These are phyloP conservation scores for Singerocomus inundabilis DNA, from an alignment of 1,284 basidiomycete species.

Conservation along the genomic window DNA sequence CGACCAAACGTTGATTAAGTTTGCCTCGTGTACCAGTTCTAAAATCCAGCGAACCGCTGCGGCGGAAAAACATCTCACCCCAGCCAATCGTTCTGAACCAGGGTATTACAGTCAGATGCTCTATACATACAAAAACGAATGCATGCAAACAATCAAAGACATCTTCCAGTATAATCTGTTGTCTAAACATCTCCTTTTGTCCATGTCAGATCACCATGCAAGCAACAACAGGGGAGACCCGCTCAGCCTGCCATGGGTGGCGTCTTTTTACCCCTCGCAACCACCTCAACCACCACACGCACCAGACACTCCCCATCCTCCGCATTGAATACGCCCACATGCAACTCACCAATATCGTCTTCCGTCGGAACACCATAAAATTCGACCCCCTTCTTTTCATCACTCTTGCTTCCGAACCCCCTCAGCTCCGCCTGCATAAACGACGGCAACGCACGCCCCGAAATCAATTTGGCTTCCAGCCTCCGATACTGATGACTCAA, in stretches of 20 bases:
- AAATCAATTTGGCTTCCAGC: conserved; percentile 49
- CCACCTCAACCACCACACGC: conserved; percentile 57
- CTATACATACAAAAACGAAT: conserved; percentile 26
- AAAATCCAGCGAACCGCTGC: not conserved
- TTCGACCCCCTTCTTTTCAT: conserved; percentile 49
- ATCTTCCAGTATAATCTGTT: conserved; percentile 15
- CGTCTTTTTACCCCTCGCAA: conserved; percentile 42
- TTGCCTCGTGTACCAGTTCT: not conserved
- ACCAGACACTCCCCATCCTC: conserved; percentile 52
- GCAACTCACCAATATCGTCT: conserved; percentile 54
- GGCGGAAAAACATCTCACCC: not conserved
- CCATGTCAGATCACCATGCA: conserved; percentile 15
- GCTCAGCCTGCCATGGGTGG: conserved; percentile 30
- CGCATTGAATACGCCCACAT: conserved; percentile 54
- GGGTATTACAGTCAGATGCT: conserved; percentile 1
- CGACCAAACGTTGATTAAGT: not conserved
- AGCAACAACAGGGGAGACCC: conserved; percentile 17
- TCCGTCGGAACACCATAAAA: conserved; percentile 54
- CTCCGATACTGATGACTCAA: conserved; percentile 25
- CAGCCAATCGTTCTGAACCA: no score
- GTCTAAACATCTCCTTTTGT: not conserved
- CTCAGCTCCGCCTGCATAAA: conserved; percentile 57
- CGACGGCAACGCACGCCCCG: conserved; percentile 53
- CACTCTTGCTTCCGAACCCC: conserved; percentile 32
- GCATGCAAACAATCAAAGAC: conserved; percentile 22